Conservation (phyloP, 148 eudicot genomes). For the Salicornia ramosissima region DNA sequence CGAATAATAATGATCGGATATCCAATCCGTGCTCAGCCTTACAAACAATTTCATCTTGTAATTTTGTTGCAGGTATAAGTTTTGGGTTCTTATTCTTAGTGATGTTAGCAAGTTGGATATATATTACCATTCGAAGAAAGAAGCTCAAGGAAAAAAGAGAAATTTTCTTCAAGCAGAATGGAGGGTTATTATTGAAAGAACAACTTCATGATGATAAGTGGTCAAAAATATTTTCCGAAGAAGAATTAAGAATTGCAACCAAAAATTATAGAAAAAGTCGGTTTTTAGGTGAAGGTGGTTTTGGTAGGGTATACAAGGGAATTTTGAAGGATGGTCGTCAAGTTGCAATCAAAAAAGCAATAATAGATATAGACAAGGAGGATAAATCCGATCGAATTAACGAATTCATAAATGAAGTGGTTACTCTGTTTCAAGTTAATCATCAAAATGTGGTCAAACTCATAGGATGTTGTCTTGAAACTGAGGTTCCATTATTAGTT, state of each 20-base stretch:
- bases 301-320: constrained; percentile 23
- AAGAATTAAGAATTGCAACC: constrained; percentile 17
- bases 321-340: constrained; percentile 19
- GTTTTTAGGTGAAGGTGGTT: constrained; percentile 23
- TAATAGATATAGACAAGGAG: too few relatives aligned
- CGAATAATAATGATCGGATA: too few relatives aligned
- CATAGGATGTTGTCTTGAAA: constrained; percentile 27
- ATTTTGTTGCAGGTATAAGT: constrained; percentile 12
- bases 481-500: constrained; percentile 24
- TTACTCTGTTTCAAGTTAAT: constrained; percentile 20
- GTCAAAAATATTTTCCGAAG: constrained; percentile 17
- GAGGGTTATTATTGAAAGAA: constrained; percentile 21
- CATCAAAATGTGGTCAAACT: constrained; percentile 32
- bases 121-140: not conserved
- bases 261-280: constrained; percentile 16
- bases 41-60: too few relatives aligned
- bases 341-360: constrained; percentile 20
- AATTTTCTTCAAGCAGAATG: constrained; percentile 21
- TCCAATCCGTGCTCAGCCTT: too few relatives aligned
- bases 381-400: constrained; percentile 21
- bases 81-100: not conserved
- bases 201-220: constrained; percentile 4
- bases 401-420: constrained; percentile 27
- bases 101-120: not conserved
- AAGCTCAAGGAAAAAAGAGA: constrained; percentile 14